phyloP scores from a whole-genome alignment of 164 flowering plant genomes.

The Cinnamomum micranthum region DNA sequence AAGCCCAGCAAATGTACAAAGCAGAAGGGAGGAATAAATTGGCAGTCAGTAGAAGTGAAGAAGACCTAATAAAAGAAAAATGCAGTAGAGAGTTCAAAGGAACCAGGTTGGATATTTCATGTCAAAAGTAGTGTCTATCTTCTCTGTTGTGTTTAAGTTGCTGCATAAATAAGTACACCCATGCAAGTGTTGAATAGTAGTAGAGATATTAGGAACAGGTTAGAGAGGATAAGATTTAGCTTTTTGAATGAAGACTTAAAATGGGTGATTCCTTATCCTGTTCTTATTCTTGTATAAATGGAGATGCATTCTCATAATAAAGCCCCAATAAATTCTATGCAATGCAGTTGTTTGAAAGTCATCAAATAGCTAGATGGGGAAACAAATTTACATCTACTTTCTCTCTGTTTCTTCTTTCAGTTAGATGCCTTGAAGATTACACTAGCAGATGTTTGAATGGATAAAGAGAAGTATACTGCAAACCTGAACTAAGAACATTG shows the following conservation, averaged over 20 bases:
- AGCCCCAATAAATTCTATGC: too few species aligned
- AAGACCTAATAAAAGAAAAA: background rate
- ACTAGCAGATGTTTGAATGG: background rate
- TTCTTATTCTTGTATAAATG: too few species aligned
- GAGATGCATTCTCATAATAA: too few species aligned
- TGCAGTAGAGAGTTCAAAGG: background rate
- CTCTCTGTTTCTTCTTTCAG: background rate
- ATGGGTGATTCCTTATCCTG: too few species aligned
- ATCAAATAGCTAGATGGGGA: too few species aligned
- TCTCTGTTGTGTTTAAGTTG: background rate
- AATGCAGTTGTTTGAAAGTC: too few species aligned
- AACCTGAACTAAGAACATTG: slow-evolving; percentile 78
- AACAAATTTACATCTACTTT: background rate
- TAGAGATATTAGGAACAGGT: too few species aligned
- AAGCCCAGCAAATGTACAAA: background rate
- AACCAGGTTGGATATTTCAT: background rate
- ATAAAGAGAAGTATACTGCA: background rate
- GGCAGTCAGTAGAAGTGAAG: background rate
- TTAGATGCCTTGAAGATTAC: background rate
- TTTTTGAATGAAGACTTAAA: too few species aligned
- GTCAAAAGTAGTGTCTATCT: too few species aligned
- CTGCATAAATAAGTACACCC: too few species aligned
- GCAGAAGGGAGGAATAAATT: background rate
- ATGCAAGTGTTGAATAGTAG: too few species aligned
- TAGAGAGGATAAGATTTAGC: too few species aligned